Evolutionary conservation across 805 yeast genomes (phyloP), one percentile per base, ranked within the genome.

Genomic region (Komagataella mondaviorum): DNA sequence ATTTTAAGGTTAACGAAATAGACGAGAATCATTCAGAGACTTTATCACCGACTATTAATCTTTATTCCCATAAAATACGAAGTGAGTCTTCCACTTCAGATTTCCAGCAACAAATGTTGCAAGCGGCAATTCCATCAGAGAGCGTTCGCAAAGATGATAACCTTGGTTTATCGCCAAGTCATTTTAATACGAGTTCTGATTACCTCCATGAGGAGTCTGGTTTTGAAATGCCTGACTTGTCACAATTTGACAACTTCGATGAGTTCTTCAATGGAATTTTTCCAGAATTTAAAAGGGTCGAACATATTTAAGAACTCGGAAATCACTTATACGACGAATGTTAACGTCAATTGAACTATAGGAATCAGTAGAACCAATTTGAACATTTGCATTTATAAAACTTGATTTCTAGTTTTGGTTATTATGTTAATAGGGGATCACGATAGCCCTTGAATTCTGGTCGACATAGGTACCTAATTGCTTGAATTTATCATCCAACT

Each of bases 251-350:
- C 51, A 72, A 75, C 2, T 78, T 78, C 58, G 82, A 78, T 54
- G 82, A 78, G 50, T 78, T 78, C 60, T 78, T 78, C 62, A 76
- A 73, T 50, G 80, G 71, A 10, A 70, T 73, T 50, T 71, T 69
- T 55, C 45, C 54, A 36, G 56, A 55, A 17, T 47, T 54, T 16
- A 51, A 54, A 22, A 53, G 52, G 14, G 47, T 20, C 17, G 16
- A 20, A 18, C 10, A 30, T 17, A 14, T 18, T 18, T 46, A 20
- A 20, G 3, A 20, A 20, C 20, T 20, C 20, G 4, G 20, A 20
- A 20, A 20, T 4, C 20, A 20, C 4, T 20, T 20, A 20, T 20
- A 20, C 20, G 20, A 20, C 3, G 3, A 20, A 3, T 3, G 4
- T 20, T 20, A 20, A 20, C 20, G 20, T 20, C 20, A 20, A 20